These are phyloP conservation scores for Globisporangium acanthophoron DNA, from an alignment of 352 stramenopile genomes.

Conservation along the genomic window DNA sequence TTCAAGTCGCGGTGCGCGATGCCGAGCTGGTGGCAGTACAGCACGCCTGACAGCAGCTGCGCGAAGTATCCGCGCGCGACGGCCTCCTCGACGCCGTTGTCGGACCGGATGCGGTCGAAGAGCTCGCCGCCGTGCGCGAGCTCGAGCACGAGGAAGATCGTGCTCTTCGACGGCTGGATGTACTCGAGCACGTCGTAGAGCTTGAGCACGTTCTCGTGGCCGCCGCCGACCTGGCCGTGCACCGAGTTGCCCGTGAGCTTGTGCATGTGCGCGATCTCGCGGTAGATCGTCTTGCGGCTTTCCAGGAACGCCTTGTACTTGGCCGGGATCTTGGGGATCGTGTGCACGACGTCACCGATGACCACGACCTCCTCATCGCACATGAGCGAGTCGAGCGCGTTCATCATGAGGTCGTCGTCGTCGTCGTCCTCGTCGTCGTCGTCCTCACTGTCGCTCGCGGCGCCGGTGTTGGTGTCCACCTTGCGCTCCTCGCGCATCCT, in stretches of 20 bases:
- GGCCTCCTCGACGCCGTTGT: conserved; percentile 72
- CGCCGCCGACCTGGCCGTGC: conserved; percentile 61
- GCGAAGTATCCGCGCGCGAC: conserved; percentile 85
- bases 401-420: conserved; percentile 27
- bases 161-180: conserved; percentile 92
- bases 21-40: conserved; percentile 88
- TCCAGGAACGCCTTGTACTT: conserved; percentile 61
- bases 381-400: conserved; percentile 15
- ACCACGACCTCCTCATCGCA: conserved; percentile 17
- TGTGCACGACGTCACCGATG: conserved; percentile 35
- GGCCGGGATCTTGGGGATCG: conserved; percentile 85
- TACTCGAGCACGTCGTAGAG: conserved; percentile 95
- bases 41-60: conserved; percentile 85
- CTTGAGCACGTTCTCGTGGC: conserved; percentile 95
- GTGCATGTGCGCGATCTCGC: conserved; percentile 95
- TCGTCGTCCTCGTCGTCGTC: conserved; percentile 20
- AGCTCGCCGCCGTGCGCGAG: conserved; percentile 86
- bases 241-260: conserved; percentile 82
- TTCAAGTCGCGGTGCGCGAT: conserved; percentile 96
- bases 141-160: conserved; percentile 92
- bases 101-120: conserved; percentile 87
- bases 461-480: conserved; percentile 15
- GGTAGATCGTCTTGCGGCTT: conserved; percentile 89
- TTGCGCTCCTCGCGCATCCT: conserved; percentile 14
- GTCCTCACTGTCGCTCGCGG: conserved; percentile 4